These are phyloP conservation scores for Prunella vulgaris DNA, from an alignment of 257 asterid species.

Conservation along the genomic window DNA sequence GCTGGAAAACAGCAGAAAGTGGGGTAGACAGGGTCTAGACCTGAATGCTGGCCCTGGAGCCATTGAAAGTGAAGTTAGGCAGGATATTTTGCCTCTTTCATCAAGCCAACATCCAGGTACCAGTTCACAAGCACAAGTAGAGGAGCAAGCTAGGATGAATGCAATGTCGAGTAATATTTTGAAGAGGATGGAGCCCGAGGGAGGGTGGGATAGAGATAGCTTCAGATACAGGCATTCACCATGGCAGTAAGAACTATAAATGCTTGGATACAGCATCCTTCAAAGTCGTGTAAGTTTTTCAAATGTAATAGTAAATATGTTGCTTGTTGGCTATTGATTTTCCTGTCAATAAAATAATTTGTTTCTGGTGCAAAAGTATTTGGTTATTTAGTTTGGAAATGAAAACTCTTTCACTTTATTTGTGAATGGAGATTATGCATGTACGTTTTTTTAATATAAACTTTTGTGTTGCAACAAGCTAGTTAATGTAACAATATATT, in stretches of 20 bases:
- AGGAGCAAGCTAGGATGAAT: constrained; percentile 59
- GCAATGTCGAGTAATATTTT: constrained; percentile 42
- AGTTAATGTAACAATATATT: too few relatives aligned
- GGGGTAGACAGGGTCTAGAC: constrained; percentile 77
- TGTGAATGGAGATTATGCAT: too few relatives aligned
- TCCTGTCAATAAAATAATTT: too few relatives aligned
- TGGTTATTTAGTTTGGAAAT: too few relatives aligned
- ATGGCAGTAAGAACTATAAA: constrained; percentile 38
- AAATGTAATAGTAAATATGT: too few relatives aligned
- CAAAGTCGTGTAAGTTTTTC: too few relatives aligned
- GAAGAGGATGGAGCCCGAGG: constrained; percentile 84
- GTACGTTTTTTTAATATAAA: too few relatives aligned
- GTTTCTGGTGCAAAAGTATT: too few relatives aligned
- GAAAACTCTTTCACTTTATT: too few relatives aligned
- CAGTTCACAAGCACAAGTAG: constrained; percentile 55
- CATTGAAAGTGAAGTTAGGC: constrained; percentile 56
- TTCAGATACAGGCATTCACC: constrained; percentile 71
- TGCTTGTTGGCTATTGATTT: too few relatives aligned
- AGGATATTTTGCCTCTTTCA: constrained; percentile 32
- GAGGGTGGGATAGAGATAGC: constrained; percentile 63
- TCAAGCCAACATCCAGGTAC: constrained; percentile 55
- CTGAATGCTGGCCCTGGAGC: constrained; percentile 83
- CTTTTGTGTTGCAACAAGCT: too few relatives aligned
- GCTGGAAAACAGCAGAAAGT: constrained; percentile 54
- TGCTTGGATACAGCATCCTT: too few relatives aligned